A percentile compares a stretch with the other conserved stretches of the same genome.
phyloP scores from a whole-genome alignment of 768 basidiomycete genomes.

The Boletus pseudo-olivaceus region DNA sequence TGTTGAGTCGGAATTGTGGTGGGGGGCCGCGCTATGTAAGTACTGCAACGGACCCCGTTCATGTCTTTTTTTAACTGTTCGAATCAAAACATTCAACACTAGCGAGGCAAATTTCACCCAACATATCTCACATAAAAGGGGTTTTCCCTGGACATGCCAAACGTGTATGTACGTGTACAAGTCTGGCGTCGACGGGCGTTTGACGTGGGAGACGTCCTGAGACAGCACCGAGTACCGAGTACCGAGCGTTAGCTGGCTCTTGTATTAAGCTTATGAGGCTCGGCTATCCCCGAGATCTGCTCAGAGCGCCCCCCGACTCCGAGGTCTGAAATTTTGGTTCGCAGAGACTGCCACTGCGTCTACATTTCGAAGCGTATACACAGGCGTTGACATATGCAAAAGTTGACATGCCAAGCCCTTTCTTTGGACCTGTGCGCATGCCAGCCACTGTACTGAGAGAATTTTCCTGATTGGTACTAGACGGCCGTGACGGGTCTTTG shows the following conservation, averaged over 20 bases:
- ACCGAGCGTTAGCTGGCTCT: not conserved
- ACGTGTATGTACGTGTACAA: not conserved
- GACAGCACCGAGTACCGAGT: not conserved
- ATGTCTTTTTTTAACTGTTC: not conserved
- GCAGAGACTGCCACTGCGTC: too few species aligned
- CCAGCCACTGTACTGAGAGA: too few species aligned
- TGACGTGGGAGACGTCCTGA: constrained; percentile 1
- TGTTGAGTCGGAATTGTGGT: not conserved
- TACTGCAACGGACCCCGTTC: too few species aligned
- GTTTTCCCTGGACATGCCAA: not conserved
- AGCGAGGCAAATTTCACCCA: not conserved
- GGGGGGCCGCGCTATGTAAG: too few species aligned
- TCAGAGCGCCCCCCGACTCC: too few species aligned
- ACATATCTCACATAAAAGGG: not conserved
- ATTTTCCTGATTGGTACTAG: too few species aligned
- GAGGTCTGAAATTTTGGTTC: not conserved
- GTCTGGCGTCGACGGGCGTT: not conserved
- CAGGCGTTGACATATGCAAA: not conserved
- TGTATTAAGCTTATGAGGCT: not conserved
- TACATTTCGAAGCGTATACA: not conserved
- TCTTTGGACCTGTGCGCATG: too few species aligned
- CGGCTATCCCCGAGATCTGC: not conserved
- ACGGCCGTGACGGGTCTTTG: too few species aligned
- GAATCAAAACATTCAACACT: not conserved
- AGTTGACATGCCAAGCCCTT: not conserved